Percentiles rank a stretch among this genome's conserved stretches.
These are phyloP conservation scores for Eucalyptus erythrocorys DNA, from an alignment of 345 rosid species.

Conservation along the genomic window DNA sequence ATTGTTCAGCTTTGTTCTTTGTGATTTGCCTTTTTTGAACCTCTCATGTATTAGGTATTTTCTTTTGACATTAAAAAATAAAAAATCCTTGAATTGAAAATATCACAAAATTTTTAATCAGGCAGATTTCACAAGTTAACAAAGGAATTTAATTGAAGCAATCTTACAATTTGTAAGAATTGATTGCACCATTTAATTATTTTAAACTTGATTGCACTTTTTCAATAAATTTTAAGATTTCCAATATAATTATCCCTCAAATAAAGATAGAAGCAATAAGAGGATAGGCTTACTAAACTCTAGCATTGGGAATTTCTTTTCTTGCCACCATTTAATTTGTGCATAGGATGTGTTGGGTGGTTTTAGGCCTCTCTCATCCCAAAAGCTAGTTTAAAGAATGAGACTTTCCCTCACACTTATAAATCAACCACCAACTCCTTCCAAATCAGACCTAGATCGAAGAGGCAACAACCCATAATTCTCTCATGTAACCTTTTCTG, in stretches of 20 bases:
- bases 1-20: background rate
- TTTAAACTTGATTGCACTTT: background rate
- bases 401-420: no score
- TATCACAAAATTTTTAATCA: background rate
- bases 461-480: no score
- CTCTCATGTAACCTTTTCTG: no score
- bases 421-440: no score
- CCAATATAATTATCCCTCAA: background rate
- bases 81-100: no score
- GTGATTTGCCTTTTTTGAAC: background rate
- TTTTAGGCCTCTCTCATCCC: no score
- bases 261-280: background rate
- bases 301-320: background rate
- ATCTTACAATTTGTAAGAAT: background rate
- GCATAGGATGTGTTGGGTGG: background rate
- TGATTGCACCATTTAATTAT: background rate
- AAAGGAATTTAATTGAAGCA: background rate
- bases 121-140: background rate
- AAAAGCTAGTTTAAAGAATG: no score
- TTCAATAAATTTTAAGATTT: background rate
- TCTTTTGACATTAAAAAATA: background rate
- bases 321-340: background rate
- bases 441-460: no score
- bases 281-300: background rate
- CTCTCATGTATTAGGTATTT: background rate